A percentile compares a stretch with the other conserved stretches of the same genome.
These are phyloP conservation scores for Euphrasia confusa DNA, from an alignment of 257 asterid genomes.

Conservation along the genomic window DNA sequence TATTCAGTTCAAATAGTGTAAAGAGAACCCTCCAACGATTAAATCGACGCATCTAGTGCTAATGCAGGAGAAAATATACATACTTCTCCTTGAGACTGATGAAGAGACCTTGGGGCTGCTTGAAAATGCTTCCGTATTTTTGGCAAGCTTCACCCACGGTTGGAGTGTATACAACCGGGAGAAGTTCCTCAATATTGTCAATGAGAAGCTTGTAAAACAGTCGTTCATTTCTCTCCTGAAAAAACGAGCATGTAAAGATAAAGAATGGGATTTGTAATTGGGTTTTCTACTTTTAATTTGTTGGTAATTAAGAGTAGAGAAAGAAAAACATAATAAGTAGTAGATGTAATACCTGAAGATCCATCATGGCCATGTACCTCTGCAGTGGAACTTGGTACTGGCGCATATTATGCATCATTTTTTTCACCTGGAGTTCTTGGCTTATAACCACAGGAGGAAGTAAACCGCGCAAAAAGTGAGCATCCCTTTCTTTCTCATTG, in stretches of 20 bases:
- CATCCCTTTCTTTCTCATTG: constrained; percentile 82
- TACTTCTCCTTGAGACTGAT: constrained; percentile 70
- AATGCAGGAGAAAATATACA: constrained; percentile 17
- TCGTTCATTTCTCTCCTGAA: constrained; percentile 64
- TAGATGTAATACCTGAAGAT: constrained; percentile 61
- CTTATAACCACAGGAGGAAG: constrained; percentile 77
- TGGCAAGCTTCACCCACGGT: constrained; percentile 83
- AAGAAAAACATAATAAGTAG: too few species aligned
- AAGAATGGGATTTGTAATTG: neutral
- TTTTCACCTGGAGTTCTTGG: constrained; percentile 92
- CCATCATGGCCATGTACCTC: constrained; percentile 84
- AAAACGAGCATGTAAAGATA: constrained; percentile 14
- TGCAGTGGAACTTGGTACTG: constrained; percentile 67
- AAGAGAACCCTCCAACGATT: constrained; percentile 13
- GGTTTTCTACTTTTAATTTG: too few species aligned
- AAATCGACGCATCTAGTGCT: neutral
- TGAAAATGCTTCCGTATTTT: constrained; percentile 65
- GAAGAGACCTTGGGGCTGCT: constrained; percentile 72
- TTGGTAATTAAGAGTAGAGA: neutral
- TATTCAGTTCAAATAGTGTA: constrained; percentile 22
- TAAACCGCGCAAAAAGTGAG: constrained; percentile 90
- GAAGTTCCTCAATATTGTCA: constrained; percentile 71
- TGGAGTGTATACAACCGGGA: constrained; percentile 69
- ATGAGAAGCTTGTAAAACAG: constrained; percentile 69
- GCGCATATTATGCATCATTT: constrained; percentile 61